Evolutionary conservation across 148 eudicot genomes (phyloP), one percentile per base, ranked within the genome.

Genomic region (Simmondsia chinensis): DNA sequence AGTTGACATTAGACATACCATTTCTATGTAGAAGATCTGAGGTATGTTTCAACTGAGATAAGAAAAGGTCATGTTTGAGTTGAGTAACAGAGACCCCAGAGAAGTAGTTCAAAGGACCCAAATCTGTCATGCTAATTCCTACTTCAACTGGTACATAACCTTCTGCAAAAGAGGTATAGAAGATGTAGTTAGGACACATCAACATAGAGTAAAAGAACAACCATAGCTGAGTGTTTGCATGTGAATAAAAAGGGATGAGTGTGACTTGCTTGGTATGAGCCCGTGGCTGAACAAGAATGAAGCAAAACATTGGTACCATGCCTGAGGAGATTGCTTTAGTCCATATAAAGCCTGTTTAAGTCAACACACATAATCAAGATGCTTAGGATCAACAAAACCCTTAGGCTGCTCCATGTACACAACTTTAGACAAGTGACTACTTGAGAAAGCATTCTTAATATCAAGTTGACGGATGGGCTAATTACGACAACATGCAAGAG

Each of bases 391-490:
- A 12, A 18, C 10, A 39, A 53, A 53, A 2, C 47, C 47, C 1
- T 27, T 24, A 2, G 57, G 14, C 12, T 53, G 57, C 3, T 39
- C 8, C 17, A 28, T 24, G n/a, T 53, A 53, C 0, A 53, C 48
- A 2, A 29, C 38, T 10, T 53, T 27, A 1, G 7, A 0, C 3
- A 53, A 12, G 3, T 10, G 9, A 9, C 35, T 34, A 10, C 36
- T 42, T 1, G 36, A n/a, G 22, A 10, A 50, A 20, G 29, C 9
- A 31, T 48, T 23, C 8, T 48, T 20, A 9, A 48, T 28, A 12
- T 48, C 39, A 3, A 48, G 16, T n/a, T 48, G 40, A 9, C 34
- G 54, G 6, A 46, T 22, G 17, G 28, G 9, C 54, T 22, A 49
- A 0, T 13, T 1, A 0, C 8, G 9, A 4, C 19, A 33, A 12